Conservation (phyloP, 768 basidiomycete species). For the Hericium alpestre region DNA sequence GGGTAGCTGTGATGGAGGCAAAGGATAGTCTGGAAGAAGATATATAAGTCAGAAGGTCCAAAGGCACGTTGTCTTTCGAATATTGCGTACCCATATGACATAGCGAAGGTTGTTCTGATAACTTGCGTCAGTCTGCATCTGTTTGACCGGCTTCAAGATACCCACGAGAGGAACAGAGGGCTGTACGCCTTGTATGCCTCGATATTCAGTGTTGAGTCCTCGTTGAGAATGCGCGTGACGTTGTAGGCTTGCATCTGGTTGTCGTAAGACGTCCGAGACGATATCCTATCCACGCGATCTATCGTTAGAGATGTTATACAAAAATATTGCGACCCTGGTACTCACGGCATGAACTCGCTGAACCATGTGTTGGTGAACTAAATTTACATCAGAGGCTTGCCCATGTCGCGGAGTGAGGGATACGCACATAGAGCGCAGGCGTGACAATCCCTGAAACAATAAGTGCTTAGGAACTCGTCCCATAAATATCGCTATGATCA, state of each 20-base stretch:
- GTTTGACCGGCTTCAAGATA: not conserved
- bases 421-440: constrained; percentile 57
- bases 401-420: not conserved
- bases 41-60: not conserved
- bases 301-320: not conserved
- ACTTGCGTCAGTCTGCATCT: not conserved
- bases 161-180: constrained; percentile 44
- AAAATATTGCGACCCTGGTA: not conserved
- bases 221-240: constrained; percentile 44
- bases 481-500: not conserved
- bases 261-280: constrained; percentile 39
- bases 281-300: not conserved
- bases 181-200: constrained; percentile 45
- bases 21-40: constrained; percentile 43
- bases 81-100: constrained; percentile 46
- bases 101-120: constrained; percentile 46
- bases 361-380: constrained; percentile 54
- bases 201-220: constrained; percentile 44
- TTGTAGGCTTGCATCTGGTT: constrained; percentile 69
- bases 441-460: constrained; percentile 44
- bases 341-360: not conserved
- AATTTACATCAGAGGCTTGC: not conserved
- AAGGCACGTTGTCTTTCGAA: too few relatives aligned
- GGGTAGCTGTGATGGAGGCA: constrained; percentile 62
- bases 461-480: not conserved